phyloP scores from a whole-genome alignment of 257 asterid genomes.

The Solanum tarijense region DNA sequence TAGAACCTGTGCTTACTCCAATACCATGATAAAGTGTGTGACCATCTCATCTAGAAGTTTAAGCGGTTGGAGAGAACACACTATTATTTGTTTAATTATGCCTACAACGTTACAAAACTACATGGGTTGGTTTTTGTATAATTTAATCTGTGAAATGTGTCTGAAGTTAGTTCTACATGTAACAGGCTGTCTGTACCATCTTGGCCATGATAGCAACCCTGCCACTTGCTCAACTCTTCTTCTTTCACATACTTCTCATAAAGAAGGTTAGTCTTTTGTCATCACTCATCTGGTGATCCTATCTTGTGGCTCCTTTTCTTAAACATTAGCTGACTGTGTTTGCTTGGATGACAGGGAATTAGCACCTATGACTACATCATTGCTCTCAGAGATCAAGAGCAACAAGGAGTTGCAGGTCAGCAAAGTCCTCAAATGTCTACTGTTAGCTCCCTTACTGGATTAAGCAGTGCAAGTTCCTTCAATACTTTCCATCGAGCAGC shows the following conservation, averaged over 20 bases:
- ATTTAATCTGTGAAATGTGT: neutral
- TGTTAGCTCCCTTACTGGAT: conserved; percentile 76
- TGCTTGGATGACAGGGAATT: conserved; percentile 52
- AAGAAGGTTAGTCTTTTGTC: conserved; percentile 48
- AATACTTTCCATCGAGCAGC: conserved; percentile 85
- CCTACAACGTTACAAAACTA: neutral
- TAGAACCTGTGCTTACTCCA: neutral
- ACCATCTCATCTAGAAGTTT: neutral
- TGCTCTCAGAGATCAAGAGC: conserved; percentile 96
- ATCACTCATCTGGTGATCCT: neutral
- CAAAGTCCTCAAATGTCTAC: conserved; percentile 97
- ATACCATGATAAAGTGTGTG: neutral
- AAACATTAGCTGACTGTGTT: neutral
- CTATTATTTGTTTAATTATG: neutral
- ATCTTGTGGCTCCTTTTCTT: neutral
- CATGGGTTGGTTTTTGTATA: neutral
- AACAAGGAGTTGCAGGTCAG: conserved; percentile 60
- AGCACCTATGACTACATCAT: conserved; percentile 97
- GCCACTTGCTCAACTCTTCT: conserved; percentile 93
- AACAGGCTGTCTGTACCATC: conserved; percentile 86
- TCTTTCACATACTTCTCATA: conserved; percentile 93
- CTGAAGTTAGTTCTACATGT: neutral
- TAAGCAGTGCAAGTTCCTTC: conserved; percentile 93
- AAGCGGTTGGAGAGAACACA: neutral
- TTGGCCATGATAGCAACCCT: conserved; percentile 97